Evolutionary conservation across 352 stramenopile species (phyloP).

Genomic region (Globisporangium sylvaticum): DNA sequence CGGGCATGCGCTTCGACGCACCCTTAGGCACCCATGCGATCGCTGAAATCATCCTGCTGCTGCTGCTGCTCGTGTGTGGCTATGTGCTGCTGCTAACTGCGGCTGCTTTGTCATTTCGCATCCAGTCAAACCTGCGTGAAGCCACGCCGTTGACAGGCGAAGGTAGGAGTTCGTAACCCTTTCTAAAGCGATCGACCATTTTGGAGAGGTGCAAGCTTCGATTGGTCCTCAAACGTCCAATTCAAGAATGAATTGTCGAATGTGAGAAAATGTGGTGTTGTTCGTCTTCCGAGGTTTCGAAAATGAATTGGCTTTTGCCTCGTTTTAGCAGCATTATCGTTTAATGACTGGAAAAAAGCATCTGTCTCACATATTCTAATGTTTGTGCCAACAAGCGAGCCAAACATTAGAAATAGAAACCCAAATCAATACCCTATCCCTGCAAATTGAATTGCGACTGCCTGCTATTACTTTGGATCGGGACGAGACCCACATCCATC

Average conservation of each 20-base stretch:
- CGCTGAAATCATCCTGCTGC: slow-evolving; percentile 47
- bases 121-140: slow-evolving; percentile 16
- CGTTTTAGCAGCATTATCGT: neutral
- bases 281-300: neutral
- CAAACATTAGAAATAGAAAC: neutral
- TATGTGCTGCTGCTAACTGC: neutral
- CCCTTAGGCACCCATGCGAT: slow-evolving; percentile 56
- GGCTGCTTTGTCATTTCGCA: slow-evolving; percentile 12
- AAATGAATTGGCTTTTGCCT: neutral
- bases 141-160: neutral
- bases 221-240: neutral
- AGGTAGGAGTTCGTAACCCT: neutral
- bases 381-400: neutral
- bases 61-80: slow-evolving; percentile 2
- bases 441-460: neutral
- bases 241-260: neutral
- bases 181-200: neutral
- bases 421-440: neutral
- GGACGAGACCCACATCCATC: neutral
- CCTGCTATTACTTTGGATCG: neutral
- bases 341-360: neutral
- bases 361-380: too few species aligned
- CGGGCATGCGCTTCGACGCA: slow-evolving; percentile 58
- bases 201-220: neutral
- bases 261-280: neutral